Conservation (phyloP, 108 stramenopile species). For the Parmales sp. region DNA sequence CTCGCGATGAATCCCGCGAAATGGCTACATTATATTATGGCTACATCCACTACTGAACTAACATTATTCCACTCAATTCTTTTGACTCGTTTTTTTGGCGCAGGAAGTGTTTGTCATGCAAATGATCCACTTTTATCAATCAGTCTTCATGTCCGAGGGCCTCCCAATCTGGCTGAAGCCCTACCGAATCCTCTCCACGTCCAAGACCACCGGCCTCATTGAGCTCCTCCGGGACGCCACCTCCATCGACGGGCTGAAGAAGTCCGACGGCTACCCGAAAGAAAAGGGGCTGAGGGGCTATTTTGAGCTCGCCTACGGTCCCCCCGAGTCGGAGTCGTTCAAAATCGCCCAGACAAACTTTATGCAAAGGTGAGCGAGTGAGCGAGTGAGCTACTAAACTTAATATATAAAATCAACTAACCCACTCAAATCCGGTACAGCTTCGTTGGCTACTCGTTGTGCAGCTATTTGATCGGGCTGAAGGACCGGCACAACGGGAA, state of each 20-base stretch:
- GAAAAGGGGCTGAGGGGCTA: constrained; percentile 70
- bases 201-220: constrained; percentile 80
- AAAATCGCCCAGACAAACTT: constrained; percentile 82
- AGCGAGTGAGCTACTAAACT: no score
- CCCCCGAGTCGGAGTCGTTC: constrained; percentile 62
- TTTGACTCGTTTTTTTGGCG: no score
- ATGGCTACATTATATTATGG: no score
- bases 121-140: constrained; percentile 93
- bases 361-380: no score
- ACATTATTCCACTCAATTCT: no score
- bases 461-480: constrained; percentile 83
- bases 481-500: constrained; percentile 99
- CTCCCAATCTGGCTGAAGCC: constrained; percentile 86
- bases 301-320: constrained; percentile 76
- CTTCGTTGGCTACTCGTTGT: constrained; percentile 81
- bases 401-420: no score
- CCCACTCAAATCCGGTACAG: no score
- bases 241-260: constrained; percentile 89
- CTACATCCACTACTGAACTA: no score
- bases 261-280: constrained; percentile 71
- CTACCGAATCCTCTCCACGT: constrained; percentile 88
- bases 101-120: constrained; percentile 61
- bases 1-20: no score
- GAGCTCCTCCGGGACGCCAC: constrained; percentile 83
- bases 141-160: constrained; percentile 72